Conservation (phyloP, 2,329 filamentous ascomycete genomes). For the Pseudogymnoascus sp. region DNA sequence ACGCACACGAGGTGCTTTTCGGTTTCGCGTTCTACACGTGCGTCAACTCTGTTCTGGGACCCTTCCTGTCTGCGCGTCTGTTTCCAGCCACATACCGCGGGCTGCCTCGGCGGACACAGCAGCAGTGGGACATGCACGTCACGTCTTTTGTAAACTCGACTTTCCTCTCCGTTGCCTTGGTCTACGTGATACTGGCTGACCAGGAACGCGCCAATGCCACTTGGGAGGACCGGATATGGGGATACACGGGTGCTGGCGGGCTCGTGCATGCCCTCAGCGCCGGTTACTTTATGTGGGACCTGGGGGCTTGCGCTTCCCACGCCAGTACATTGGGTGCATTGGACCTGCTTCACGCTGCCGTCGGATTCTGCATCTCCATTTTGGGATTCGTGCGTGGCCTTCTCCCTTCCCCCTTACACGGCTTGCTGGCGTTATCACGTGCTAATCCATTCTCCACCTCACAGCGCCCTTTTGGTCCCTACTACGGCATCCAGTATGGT, state of each 20-base stretch:
- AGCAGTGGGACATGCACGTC: conserved; percentile 79
- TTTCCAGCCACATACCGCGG: conserved; percentile 52
- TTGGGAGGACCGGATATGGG: conserved; percentile 63
- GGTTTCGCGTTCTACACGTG: conserved; percentile 61
- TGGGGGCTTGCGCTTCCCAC: conserved; percentile 58
- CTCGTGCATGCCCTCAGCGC: conserved; percentile 67
- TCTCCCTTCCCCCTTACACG: neutral
- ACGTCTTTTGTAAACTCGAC: conserved; percentile 69
- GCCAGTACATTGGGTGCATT: conserved; percentile 67
- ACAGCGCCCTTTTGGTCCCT: conserved; percentile 74
- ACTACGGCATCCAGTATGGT: conserved; percentile 71
- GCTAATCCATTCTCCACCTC: conserved; percentile 10
- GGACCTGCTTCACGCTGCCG: conserved; percentile 60
- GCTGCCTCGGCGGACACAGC: conserved; percentile 52
- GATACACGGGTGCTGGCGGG: conserved; percentile 64
- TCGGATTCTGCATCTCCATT: conserved; percentile 51
- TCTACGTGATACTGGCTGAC: conserved; percentile 63
- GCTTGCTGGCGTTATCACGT: neutral
- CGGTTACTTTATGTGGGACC: conserved; percentile 77
- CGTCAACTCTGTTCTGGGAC: conserved; percentile 59
- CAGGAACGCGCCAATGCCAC: conserved; percentile 58
- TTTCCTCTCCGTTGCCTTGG: conserved; percentile 61
- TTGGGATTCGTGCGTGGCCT: conserved; percentile 64
- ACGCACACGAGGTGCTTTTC: conserved; percentile 67
- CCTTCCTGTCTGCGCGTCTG: conserved; percentile 52